Evolutionary conservation across 345 rosid genomes (phyloP).

Genomic region (Crucihimalaya himalaica): DNA sequence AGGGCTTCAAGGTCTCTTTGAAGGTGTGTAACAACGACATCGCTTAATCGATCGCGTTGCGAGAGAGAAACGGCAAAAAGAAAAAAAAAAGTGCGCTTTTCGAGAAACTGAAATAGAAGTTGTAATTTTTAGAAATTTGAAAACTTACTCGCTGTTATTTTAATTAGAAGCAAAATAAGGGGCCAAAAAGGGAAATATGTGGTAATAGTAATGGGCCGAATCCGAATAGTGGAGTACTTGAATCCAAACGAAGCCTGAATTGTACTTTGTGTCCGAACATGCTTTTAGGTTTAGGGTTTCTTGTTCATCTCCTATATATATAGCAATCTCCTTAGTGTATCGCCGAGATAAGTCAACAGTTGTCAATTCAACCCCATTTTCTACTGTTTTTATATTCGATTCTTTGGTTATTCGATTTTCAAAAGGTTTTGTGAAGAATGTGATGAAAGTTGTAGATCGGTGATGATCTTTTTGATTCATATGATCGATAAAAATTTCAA

Average conservation of each 20-base stretch:
- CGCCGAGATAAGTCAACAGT: too few species aligned
- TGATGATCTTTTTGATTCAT: constrained; percentile 33
- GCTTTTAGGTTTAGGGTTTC: constrained; percentile 31
- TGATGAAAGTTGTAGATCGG: constrained; percentile 41
- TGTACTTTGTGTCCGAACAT: neutral
- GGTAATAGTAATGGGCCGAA: neutral
- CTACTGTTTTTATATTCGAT: neutral
- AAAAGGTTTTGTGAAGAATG: neutral
- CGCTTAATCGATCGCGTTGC: constrained; percentile 16
- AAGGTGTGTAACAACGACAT: constrained; percentile 59
- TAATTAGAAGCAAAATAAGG: neutral
- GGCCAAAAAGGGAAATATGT: neutral
- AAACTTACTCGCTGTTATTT: neutral
- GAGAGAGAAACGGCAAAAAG: neutral
- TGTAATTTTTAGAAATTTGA: neutral
- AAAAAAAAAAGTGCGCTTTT: neutral
- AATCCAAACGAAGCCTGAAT: neutral
- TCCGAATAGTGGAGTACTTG: neutral
- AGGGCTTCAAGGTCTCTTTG: constrained; percentile 77
- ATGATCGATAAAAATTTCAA: constrained; percentile 36
- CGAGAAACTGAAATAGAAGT: neutral
- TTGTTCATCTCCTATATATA: constrained; percentile 20
- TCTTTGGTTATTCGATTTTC: neutral
- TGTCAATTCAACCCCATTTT: neutral
- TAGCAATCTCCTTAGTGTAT: neutral